phyloP scores from a whole-genome alignment of 441 rosid species.

The Erodium texanum region DNA sequence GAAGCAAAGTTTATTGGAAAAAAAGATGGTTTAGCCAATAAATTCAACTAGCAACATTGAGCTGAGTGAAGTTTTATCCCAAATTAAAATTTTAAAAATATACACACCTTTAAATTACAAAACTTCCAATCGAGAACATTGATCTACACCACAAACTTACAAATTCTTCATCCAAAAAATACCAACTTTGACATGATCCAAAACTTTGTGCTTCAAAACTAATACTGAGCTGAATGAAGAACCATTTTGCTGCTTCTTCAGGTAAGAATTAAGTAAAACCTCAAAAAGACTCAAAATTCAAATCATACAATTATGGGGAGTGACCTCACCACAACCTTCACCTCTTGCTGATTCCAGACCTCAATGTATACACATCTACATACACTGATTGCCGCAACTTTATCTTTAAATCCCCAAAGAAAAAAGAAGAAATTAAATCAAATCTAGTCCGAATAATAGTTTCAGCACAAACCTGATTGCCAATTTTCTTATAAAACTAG shows the following conservation, averaged over 20 bases:
- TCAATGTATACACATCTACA: neutral
- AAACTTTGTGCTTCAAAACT: neutral
- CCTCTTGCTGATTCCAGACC: neutral
- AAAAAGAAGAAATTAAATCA: neutral
- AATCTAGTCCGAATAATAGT: neutral
- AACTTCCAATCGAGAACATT: neutral
- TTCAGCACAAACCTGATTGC: neutral
- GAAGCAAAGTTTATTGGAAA: neutral
- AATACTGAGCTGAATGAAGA: neutral
- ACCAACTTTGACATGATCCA: neutral
- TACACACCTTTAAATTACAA: too few relatives aligned
- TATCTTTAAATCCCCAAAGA: neutral
- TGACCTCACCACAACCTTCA: neutral
- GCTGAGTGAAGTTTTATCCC: neutral
- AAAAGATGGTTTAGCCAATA: neutral
- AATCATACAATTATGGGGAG: neutral
- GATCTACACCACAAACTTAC: constrained; percentile 1
- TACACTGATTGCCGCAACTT: neutral
- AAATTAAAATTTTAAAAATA: neutral
- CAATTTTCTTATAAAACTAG: neutral
- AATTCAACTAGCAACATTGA: too few relatives aligned
- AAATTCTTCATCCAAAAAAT: neutral
- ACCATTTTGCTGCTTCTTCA: neutral
- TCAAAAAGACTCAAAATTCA: neutral
- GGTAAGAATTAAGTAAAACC: neutral